Percentiles rank a stretch among this genome's conserved stretches.
These are phyloP conservation scores for Linaria vulgaris DNA, from an alignment of 257 asterid genomes.

Conservation along the genomic window DNA sequence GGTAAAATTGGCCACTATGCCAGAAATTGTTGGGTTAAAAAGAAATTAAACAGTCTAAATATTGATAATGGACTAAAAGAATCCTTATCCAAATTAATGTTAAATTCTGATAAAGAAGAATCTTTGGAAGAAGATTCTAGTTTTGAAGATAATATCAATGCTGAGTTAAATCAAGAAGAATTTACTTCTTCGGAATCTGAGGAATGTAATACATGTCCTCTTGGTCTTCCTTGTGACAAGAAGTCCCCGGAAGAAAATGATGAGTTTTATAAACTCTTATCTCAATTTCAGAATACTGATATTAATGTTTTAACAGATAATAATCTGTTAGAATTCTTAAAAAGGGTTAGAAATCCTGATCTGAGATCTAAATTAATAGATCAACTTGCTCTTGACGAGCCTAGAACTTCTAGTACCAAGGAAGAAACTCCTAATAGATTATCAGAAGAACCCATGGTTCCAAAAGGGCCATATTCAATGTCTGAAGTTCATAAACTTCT, in stretches of 20 bases:
- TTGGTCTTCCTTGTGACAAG: too few relatives aligned
- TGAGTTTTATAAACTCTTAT: too few relatives aligned
- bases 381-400: too few relatives aligned
- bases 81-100: not conserved
- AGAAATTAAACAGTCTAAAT: not conserved
- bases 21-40: not conserved
- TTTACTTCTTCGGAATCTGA: slow-evolving; percentile 2
- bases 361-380: not conserved
- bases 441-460: too few relatives aligned
- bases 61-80: not conserved
- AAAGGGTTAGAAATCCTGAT: not conserved
- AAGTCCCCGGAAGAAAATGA: too few relatives aligned
- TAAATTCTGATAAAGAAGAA: not conserved
- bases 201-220: too few relatives aligned
- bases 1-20: slow-evolving; percentile 1
- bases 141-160: too few relatives aligned
- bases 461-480: too few relatives aligned
- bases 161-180: not conserved
- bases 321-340: not conserved
- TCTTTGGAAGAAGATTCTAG: too few relatives aligned
- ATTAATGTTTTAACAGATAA: not conserved
- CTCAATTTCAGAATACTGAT: not conserved
- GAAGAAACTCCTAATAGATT: too few relatives aligned
- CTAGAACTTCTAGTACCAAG: too few relatives aligned
- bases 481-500: too few relatives aligned